phyloP scores from a whole-genome alignment of 805 yeast species.

The Saccharomycopsis vini region DNA sequence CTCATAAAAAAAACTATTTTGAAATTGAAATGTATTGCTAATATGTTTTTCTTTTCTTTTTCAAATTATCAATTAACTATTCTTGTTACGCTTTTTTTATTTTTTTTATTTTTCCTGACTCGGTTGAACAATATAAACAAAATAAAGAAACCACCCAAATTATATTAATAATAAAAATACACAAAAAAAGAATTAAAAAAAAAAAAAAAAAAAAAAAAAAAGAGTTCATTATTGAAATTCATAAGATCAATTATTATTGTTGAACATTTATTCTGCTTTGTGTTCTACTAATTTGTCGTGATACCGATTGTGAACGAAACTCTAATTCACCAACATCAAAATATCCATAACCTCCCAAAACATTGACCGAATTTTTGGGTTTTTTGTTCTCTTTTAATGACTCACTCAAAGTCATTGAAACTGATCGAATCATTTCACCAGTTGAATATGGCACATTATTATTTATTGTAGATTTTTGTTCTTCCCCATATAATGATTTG shows the following conservation, averaged over 20 bases:
- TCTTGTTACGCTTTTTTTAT: background rate
- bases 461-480: background rate
- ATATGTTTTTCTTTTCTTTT: too few relatives aligned
- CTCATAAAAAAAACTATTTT: too few relatives aligned
- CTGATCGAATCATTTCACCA: constrained; percentile 14
- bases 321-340: constrained; percentile 65
- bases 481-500: constrained; percentile 33
- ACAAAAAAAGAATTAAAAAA: background rate
- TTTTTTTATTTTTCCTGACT: background rate
- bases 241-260: background rate
- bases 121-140: background rate
- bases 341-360: constrained; percentile 72
- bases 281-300: constrained; percentile 16
- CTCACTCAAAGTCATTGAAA: constrained; percentile 15
- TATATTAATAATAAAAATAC: background rate
- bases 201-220: too few relatives aligned
- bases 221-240: background rate
- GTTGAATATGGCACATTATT: constrained; percentile 1
- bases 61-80: too few relatives aligned
- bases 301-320: constrained; percentile 37
- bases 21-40: too few relatives aligned
- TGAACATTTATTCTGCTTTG: constrained; percentile 10
- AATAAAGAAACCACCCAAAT: background rate
- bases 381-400: constrained; percentile 2
- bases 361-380: constrained; percentile 15